Percentiles rank a stretch among this genome's conserved stretches.
These are phyloP conservation scores for Diatrype stigma DNA, from an alignment of 2,329 filamentous ascomycete species.

Conservation along the genomic window DNA sequence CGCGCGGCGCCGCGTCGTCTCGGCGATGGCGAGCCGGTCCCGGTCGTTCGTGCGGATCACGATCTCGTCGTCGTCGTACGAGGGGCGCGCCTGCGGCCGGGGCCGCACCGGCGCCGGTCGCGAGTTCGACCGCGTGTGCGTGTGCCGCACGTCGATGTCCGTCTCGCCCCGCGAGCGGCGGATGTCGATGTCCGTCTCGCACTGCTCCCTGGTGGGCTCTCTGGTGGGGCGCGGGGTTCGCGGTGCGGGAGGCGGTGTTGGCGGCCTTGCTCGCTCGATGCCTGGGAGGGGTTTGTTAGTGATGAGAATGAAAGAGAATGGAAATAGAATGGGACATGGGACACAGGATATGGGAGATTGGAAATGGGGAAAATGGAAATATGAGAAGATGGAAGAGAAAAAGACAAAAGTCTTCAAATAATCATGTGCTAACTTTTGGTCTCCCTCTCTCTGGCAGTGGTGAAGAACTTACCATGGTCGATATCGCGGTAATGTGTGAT, in stretches of 20 bases:
- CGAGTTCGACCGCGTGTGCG: conserved; percentile 34
- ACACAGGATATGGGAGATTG: too few relatives aligned
- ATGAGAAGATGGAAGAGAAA: neutral
- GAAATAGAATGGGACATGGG: too few relatives aligned
- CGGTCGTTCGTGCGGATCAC: conserved; percentile 58
- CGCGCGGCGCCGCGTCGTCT: conserved; percentile 42
- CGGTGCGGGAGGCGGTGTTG: conserved; percentile 47
- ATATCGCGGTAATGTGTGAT: conserved; percentile 86
- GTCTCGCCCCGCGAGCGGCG: conserved; percentile 50
- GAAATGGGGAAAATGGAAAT: too few relatives aligned
- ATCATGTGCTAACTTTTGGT: too few relatives aligned
- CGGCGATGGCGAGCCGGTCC: conserved; percentile 42
- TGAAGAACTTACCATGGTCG: conserved; percentile 66
- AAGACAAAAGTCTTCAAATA: too few relatives aligned
- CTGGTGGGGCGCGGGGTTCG: conserved; percentile 41
- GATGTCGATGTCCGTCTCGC: conserved; percentile 60
- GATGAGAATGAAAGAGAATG: too few relatives aligned
- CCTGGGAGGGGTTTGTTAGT: conserved; percentile 32
- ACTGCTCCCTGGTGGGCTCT: conserved; percentile 35
- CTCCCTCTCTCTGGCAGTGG: too few relatives aligned
- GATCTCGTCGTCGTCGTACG: conserved; percentile 56
- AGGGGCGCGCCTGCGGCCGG: conserved; percentile 27
- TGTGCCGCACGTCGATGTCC: conserved; percentile 51
- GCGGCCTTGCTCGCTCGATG: conserved; percentile 38
- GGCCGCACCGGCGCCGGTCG: conserved; percentile 37